phyloP scores from a whole-genome alignment of 2,329 filamentous ascomycete genomes.

The Cladosporium sp. region DNA sequence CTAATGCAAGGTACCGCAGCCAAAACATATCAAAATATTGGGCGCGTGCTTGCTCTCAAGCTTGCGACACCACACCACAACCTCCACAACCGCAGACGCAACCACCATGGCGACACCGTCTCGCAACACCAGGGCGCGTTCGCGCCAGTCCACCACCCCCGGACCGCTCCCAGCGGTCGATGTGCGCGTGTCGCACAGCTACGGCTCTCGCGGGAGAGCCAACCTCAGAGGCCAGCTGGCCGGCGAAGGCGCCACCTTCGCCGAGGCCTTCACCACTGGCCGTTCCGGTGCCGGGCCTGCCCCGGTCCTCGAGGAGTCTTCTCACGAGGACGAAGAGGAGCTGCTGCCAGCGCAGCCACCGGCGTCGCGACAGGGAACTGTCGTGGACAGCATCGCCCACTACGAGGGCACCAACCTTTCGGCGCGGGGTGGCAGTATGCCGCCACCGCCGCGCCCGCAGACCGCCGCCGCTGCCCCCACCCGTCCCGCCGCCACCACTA shows the following conservation, averaged over 20 bases:
- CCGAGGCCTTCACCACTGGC: conserved; percentile 6
- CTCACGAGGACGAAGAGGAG: conserved; percentile 3
- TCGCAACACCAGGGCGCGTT: conserved; percentile 8
- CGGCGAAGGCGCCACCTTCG: not conserved
- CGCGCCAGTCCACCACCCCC: conserved; percentile 6
- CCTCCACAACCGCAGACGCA: not conserved
- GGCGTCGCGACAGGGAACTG: conserved; percentile 2
- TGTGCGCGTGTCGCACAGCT: not conserved
- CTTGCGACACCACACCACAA: not conserved
- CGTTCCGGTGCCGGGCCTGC: conserved; percentile 1
- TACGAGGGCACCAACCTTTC: conserved; percentile 7
- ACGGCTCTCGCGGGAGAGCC: conserved; percentile 12
- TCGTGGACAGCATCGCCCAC: conserved; percentile 6
- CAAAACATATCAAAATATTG: conserved; percentile 1
- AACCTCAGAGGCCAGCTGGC: conserved; percentile 6
- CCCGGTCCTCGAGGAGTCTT: not conserved
- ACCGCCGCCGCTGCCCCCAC: not conserved
- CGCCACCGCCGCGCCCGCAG: not conserved
- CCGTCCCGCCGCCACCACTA: not conserved
- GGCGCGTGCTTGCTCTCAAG: not conserved
- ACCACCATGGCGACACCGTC: conserved; percentile 10
- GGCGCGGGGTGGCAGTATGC: not conserved
- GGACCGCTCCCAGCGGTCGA: conserved; percentile 10
- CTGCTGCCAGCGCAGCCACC: not conserved
- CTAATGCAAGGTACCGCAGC: conserved; percentile 10